A percentile compares a stretch with the other conserved stretches of the same genome.
These are phyloP conservation scores for Suzukiozyma palmioleophila DNA, from an alignment of 1,139 yeast genomes.

Conservation along the genomic window DNA sequence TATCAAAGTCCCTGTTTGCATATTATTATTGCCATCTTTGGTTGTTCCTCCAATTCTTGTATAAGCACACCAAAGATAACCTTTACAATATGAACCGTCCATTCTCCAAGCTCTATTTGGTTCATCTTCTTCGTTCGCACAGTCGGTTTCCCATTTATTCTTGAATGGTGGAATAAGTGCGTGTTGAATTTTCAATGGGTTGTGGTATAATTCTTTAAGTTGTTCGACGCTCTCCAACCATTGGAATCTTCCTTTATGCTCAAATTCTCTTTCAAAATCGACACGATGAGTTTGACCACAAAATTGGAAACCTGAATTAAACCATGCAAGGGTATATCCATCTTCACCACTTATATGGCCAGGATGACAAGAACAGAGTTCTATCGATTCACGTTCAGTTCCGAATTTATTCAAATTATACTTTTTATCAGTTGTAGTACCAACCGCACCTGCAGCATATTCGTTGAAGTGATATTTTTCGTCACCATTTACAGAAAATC, in stretches of 20 bases:
- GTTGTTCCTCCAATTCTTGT: slow-evolving; percentile 35
- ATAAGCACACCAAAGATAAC: slow-evolving; percentile 45
- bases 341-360: slow-evolving; percentile 36
- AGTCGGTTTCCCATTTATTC: slow-evolving; percentile 18
- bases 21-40: slow-evolving; percentile 19
- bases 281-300: slow-evolving; percentile 26
- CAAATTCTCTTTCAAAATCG: slow-evolving; percentile 22
- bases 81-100: slow-evolving; percentile 32
- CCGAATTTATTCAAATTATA: slow-evolving; percentile 2
- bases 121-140: slow-evolving; percentile 22
- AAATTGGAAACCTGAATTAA: slow-evolving; percentile 30
- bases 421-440: slow-evolving; percentile 19
- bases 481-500: slow-evolving; percentile 30
- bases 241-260: slow-evolving; percentile 16
- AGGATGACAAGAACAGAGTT: slow-evolving; percentile 43
- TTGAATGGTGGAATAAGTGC: slow-evolving; percentile 32
- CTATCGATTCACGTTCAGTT: slow-evolving; percentile 20
- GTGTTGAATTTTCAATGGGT: slow-evolving; percentile 19
- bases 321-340: slow-evolving; percentile 26
- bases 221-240: slow-evolving; percentile 14
- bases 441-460: slow-evolving; percentile 27
- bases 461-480: slow-evolving; percentile 28
- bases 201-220: slow-evolving; percentile 19
- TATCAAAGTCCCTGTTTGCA: slow-evolving; percentile 21
- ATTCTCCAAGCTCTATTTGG: slow-evolving; percentile 30